These are phyloP conservation scores for Yamadazyma sp. DNA, from an alignment of 805 yeast genomes.

Conservation along the genomic window DNA sequence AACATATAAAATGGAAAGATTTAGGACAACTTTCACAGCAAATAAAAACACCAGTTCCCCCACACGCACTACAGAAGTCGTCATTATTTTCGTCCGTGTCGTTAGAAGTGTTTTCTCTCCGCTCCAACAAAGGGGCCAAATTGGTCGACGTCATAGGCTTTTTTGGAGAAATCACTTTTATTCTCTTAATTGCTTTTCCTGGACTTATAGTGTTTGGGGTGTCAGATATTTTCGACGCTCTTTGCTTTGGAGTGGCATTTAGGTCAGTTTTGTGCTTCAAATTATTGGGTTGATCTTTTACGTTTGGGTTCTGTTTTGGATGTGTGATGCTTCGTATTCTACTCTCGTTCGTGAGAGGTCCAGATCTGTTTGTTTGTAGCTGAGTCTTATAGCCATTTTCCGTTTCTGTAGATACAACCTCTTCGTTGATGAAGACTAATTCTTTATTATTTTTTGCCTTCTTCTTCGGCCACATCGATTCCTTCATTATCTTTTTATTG, in stretches of 20 bases:
- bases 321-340: constrained; percentile 17
- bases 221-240: constrained; percentile 12
- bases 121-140: constrained; percentile 4
- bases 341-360: constrained; percentile 18
- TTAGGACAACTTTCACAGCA: constrained; percentile 94
- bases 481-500: constrained; percentile 54
- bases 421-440: constrained; percentile 7
- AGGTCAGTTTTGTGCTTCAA: not conserved
- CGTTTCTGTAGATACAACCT: not conserved
- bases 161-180: constrained; percentile 34
- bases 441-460: constrained; percentile 18
- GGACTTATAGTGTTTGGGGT: constrained; percentile 14
- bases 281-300: constrained; percentile 5
- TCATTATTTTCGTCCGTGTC: constrained; percentile 50
- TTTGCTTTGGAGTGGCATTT: constrained; percentile 3
- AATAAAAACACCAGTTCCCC: constrained; percentile 81
- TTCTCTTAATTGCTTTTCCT: constrained; percentile 19
- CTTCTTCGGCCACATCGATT: constrained; percentile 50
- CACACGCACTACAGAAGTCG: constrained; percentile 90
- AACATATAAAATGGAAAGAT: constrained; percentile 88
- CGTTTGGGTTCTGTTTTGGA: constrained; percentile 10
- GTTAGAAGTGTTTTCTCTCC: constrained; percentile 1
- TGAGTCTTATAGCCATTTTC: constrained; percentile 11
- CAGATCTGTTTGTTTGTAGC: constrained; percentile 18
- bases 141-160: constrained; percentile 19